Conservation (phyloP, 306 rosid genomes). For the Prunus kanzakura region DNA sequence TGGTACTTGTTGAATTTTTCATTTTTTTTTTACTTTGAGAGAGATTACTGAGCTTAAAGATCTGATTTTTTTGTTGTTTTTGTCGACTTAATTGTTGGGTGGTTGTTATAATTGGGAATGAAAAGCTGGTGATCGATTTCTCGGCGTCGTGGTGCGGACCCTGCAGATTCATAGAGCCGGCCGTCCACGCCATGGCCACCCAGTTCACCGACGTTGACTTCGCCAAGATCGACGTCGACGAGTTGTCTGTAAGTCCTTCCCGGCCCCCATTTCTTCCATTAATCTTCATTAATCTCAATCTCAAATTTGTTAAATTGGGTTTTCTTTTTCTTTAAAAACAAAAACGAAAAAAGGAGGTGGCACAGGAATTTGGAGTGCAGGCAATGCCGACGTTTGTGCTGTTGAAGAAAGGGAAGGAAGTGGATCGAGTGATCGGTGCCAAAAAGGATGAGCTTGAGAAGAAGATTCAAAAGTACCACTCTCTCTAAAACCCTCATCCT, state of each 20-base stretch:
- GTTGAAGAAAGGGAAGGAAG: constrained; percentile 63
- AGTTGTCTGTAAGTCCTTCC: constrained; percentile 48
- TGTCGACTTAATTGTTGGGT: background rate
- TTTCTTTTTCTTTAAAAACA: background rate
- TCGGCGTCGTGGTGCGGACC: constrained; percentile 97
- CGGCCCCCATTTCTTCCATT: too few relatives aligned
- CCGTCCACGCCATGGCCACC: constrained; percentile 48
- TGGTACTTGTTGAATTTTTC: constrained; percentile 31
- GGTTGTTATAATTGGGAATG: background rate
- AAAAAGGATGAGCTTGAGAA: constrained; percentile 73
- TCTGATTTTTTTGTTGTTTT: background rate
- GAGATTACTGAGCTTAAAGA: background rate
- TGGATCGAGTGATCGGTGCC: constrained; percentile 66
- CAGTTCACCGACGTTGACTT: constrained; percentile 60
- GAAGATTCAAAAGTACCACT: constrained; percentile 43
- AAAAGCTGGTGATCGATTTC: constrained; percentile 79
- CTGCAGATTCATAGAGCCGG: constrained; percentile 75
- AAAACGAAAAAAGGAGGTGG: constrained; percentile 43
- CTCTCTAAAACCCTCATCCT: background rate
- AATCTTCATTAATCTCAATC: too few relatives aligned
- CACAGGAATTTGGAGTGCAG: constrained; percentile 57
- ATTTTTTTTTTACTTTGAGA: background rate
- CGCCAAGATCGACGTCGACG: constrained; percentile 89
- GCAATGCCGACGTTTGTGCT: constrained; percentile 92
- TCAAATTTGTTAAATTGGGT: background rate